Base-by-base conservation (phyloP, 106 monocot species). In the Agapanthus africanus region DNA sequence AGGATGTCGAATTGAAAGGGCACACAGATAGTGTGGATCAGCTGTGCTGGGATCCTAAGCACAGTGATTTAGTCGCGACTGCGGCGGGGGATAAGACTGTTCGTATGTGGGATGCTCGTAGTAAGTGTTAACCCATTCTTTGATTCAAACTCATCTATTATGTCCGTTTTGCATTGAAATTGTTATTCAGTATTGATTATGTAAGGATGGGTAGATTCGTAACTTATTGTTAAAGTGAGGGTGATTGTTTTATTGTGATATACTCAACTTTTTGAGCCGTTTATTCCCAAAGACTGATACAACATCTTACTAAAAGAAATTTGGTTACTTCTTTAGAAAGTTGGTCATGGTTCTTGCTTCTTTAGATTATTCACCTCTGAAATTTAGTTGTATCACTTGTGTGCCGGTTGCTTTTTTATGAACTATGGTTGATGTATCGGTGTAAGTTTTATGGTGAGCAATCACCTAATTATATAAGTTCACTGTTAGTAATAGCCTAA, bases 11-110 rank as follows among this genome's bases (percentile, higher is more conserved):
- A 68, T 52, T 97, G 51, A 97, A 97, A 77, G 97, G 97, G 47
- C 97, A 97, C 44, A 92, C 92, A 21, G 97, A 97, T 54, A 86
- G 92, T 72, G 97, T 97, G 25, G 97, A 97, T 71, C 97, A 97
- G 71, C 80, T 97, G 14, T 97, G 97, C 68, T 97, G 97, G 97
- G 92, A 97, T 52, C 97, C 97, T 46, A 92, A 89, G 44, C 97
- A 97, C 70, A 63, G 89, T 52, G 97, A 97, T 63, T 33, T 92
- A 50, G 76, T 92, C 44, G 97, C 97, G 37, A 97, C 97, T 68
- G 91, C 92, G 34, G 88, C 97, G 41, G 97, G 89, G 7, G 92
- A 97, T 59, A 97, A 92, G 76, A 89, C 97, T 16, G 88, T 97
- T 60, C 92, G 97, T 35, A 86, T 97, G 64, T 97, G 92, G 97